These are phyloP conservation scores for Cladosporium sp. DNA, from an alignment of 2,329 filamentous ascomycete genomes.

Conservation along the genomic window DNA sequence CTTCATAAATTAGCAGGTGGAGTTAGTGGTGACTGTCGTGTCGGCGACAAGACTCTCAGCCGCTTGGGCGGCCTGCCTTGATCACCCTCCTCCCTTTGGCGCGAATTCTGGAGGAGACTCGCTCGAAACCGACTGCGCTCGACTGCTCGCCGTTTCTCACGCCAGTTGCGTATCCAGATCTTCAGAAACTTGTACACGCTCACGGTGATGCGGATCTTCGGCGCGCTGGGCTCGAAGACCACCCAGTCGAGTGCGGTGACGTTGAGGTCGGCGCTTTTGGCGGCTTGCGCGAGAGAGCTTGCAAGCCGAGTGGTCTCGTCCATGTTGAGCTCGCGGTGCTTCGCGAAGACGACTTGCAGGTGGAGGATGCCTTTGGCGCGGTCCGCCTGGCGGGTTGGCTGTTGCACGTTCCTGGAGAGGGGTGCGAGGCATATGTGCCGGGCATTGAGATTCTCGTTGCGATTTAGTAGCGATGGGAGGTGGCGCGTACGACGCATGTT, in stretches of 20 bases:
- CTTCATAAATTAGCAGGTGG: background rate
- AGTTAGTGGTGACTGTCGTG: background rate
- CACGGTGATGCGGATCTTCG: background rate
- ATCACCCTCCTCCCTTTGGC: background rate
- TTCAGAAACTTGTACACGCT: background rate
- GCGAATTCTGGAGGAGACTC: too few species aligned
- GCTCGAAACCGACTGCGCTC: too few species aligned
- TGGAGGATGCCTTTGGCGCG: background rate
- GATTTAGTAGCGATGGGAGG: background rate
- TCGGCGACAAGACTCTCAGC: background rate
- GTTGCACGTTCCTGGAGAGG: background rate
- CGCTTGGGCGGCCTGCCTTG: background rate
- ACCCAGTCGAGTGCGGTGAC: background rate
- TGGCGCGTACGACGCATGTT: background rate
- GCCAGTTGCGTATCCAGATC: background rate
- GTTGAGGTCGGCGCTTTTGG: background rate
- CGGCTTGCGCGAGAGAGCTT: background rate
- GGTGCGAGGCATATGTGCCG: background rate
- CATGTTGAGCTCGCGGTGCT: background rate
- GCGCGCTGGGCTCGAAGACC: background rate
- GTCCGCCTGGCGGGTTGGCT: slow-evolving; percentile 50
- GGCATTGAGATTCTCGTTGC: background rate
- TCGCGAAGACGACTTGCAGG: background rate
- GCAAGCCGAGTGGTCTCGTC: background rate
- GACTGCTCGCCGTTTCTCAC: background rate